Percentiles rank a stretch among this genome's conserved stretches.
Conservation (phyloP, 2,329 filamentous ascomycete genomes). For the Fusarium avenaceum region DNA sequence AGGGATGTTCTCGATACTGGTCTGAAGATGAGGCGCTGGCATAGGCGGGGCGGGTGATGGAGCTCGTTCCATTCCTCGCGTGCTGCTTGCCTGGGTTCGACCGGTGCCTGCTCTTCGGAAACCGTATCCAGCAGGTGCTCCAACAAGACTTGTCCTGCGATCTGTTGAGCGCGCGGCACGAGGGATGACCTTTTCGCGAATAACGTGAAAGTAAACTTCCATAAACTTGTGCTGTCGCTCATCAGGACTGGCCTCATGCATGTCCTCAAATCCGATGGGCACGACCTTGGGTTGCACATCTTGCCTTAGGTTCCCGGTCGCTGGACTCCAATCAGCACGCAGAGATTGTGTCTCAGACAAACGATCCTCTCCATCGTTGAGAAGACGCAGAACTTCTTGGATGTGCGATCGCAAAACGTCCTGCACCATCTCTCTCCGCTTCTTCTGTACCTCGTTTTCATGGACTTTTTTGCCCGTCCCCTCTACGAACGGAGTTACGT, state of each 20-base stretch:
- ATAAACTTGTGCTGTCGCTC: conserved; percentile 65
- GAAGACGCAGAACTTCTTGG: conserved; percentile 62
- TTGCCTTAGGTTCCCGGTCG: conserved; percentile 18
- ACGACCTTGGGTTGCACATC: conserved; percentile 32
- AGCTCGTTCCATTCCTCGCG: conserved; percentile 26
- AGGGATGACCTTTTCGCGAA: conserved; percentile 58
- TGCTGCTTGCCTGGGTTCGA: conserved; percentile 46
- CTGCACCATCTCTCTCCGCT: conserved; percentile 56
- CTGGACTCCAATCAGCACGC: conserved; percentile 35
- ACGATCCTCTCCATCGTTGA: conserved; percentile 58
- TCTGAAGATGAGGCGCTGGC: conserved; percentile 28
- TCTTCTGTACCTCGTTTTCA: conserved; percentile 41
- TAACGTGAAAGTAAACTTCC: conserved; percentile 64
- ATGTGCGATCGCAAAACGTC: conserved; percentile 64
- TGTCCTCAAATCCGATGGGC: conserved; percentile 57
- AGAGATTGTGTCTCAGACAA: conserved; percentile 44
- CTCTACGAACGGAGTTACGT: conserved; percentile 24
- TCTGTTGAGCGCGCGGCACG: conserved; percentile 50
- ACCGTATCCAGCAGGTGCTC: conserved; percentile 40
- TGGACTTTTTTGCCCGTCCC: conserved; percentile 3
- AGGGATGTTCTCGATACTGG: conserved; percentile 18
- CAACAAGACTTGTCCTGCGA: conserved; percentile 46
- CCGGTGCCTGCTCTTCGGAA: conserved; percentile 43
- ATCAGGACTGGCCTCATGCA: conserved; percentile 62
- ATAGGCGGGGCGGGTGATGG: conserved; percentile 21